These are phyloP conservation scores for Scalesia atractyloides DNA, from an alignment of 129 eudicot species.

Conservation along the genomic window DNA sequence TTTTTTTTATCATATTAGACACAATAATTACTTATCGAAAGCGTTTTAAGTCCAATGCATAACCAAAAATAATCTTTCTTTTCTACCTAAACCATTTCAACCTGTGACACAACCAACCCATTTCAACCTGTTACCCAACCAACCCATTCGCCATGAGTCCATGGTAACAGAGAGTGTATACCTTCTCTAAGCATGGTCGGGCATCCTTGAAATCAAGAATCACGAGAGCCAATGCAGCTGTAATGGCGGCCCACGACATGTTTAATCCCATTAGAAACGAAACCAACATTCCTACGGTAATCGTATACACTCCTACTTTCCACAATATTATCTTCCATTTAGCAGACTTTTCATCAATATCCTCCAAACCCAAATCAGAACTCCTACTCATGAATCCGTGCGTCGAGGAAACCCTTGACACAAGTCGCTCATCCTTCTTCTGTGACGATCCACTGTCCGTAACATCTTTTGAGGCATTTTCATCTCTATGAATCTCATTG, in stretches of 20 bases:
- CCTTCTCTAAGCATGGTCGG: constrained; percentile 80
- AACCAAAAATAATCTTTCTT: background rate
- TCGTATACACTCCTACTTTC: constrained; percentile 74
- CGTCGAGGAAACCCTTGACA: constrained; percentile 34
- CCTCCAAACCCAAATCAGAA: constrained; percentile 33
- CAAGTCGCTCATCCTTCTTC: constrained; percentile 32
- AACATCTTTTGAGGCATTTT: constrained; percentile 44
- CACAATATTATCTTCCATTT: constrained; percentile 68
- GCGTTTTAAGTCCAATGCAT: background rate
- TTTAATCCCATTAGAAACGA: constrained; percentile 75
- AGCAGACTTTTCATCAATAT: constrained; percentile 32
- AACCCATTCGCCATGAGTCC: background rate
- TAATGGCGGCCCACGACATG: constrained; percentile 94
- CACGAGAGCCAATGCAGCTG: constrained; percentile 92
- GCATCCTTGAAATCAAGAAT: constrained; percentile 98
- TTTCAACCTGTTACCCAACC: background rate
- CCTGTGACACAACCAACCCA: background rate
- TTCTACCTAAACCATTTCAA: too few relatives aligned
- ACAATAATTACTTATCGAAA: background rate
- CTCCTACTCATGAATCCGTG: constrained; percentile 28
- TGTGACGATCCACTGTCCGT: constrained; percentile 20
- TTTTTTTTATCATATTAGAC: background rate
- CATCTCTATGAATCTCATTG: constrained; percentile 39
- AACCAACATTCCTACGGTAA: constrained; percentile 81
- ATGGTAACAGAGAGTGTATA: constrained; percentile 10